A percentile compares a stretch with the other conserved stretches of the same genome.
These are phyloP conservation scores for Tagetes patula DNA, from an alignment of 129 eudicot species.

Conservation along the genomic window DNA sequence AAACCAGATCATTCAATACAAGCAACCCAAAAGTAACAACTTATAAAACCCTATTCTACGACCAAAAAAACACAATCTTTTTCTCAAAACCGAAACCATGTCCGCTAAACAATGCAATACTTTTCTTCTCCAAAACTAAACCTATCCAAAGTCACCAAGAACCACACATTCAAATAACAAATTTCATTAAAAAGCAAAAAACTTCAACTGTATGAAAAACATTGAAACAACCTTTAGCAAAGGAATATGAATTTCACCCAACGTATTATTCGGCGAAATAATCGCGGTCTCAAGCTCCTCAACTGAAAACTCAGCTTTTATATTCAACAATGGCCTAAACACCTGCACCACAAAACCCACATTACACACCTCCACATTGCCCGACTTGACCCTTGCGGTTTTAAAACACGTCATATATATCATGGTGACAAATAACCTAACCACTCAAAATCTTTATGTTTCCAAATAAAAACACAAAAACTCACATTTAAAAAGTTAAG, in stretches of 20 bases:
- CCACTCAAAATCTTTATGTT: no score
- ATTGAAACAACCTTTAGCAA: constrained; percentile 69
- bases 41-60: neutral
- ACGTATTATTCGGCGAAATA: constrained; percentile 71
- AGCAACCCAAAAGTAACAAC: neutral
- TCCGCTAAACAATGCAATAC: constrained; percentile 9
- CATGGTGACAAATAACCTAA: no score
- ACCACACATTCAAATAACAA: neutral
- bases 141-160: neutral
- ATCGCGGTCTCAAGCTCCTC: constrained; percentile 95
- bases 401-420: no score
- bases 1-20: neutral
- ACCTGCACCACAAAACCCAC: constrained; percentile 60
- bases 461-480: constrained; percentile 35
- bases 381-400: no score
- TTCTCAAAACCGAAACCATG: neutral
- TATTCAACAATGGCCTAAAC: constrained; percentile 89
- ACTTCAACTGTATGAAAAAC: neutral
- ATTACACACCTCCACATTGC: constrained; percentile 1
- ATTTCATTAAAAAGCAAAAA: constrained; percentile 9
- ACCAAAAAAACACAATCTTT: neutral
- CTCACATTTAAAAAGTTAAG: constrained; percentile 88
- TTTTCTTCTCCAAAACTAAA: neutral
- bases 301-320: constrained; percentile 72
- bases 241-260: constrained; percentile 91